These are phyloP conservation scores for Rutstroemia sp. DNA, from an alignment of 2,329 filamentous ascomycete genomes.

Conservation along the genomic window DNA sequence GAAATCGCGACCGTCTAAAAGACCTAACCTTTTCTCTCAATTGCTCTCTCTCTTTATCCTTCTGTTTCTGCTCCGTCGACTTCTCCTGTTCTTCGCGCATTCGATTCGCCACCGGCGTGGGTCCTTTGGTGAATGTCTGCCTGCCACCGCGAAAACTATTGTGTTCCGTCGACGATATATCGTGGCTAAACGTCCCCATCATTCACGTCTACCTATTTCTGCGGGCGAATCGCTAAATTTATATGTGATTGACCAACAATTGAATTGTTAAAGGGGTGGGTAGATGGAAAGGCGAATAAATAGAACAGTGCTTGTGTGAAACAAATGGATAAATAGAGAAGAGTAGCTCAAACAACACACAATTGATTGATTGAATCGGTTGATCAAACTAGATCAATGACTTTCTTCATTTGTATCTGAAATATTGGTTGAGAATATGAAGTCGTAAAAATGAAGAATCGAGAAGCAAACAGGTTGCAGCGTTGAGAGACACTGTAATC, in stretches of 20 bases:
- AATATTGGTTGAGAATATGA: no score
- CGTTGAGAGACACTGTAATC: no score
- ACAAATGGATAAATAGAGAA: no score
- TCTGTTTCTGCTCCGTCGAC: background rate
- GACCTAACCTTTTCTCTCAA: background rate
- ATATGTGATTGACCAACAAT: background rate
- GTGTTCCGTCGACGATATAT: constrained; percentile 7
- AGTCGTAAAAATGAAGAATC: no score
- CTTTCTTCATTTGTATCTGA: no score
- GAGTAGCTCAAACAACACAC: no score
- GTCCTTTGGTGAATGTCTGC: background rate
- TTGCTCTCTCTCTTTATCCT: background rate
- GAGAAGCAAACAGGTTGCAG: no score
- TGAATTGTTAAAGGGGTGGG: background rate
- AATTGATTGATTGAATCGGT: no score
- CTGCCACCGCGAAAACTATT: background rate
- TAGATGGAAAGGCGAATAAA: no score
- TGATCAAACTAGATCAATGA: no score
- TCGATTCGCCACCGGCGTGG: background rate
- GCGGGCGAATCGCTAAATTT: no score
- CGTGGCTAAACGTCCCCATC: constrained; percentile 3
- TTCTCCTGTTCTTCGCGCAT: background rate
- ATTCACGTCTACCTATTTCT: background rate
- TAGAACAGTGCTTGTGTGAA: no score
- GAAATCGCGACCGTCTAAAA: constrained; percentile 8